phyloP scores from a whole-genome alignment of 2,329 filamentous ascomycete genomes.

The Epichloe sibirici region DNA sequence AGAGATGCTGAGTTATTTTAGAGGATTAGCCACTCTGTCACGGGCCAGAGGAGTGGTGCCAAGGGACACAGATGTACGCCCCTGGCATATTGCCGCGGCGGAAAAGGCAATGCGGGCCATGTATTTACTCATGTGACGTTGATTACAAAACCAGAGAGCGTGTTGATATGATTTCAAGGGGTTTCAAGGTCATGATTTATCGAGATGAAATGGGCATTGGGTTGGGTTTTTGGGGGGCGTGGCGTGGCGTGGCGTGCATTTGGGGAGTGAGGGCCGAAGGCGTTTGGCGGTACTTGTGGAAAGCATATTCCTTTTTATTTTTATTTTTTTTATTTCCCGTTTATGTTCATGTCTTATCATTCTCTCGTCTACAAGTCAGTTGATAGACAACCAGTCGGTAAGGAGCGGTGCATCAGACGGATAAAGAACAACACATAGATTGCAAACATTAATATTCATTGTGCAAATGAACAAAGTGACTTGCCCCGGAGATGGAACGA shows the following conservation, averaged over 20 bases:
- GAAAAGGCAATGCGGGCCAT: slow-evolving; percentile 56
- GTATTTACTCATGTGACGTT: slow-evolving; percentile 47
- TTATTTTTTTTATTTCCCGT: background rate
- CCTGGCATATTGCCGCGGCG: slow-evolving; percentile 66
- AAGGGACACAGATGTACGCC: slow-evolving; percentile 48
- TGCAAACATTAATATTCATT: background rate
- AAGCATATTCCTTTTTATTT: background rate
- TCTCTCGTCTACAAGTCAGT: too few species aligned
- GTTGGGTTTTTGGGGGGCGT: background rate
- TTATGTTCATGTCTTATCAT: background rate
- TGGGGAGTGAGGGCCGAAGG: background rate
- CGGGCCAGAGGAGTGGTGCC: slow-evolving; percentile 52
- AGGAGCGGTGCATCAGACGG: background rate
- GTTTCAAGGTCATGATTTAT: background rate
- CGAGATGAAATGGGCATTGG: background rate
- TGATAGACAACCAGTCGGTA: too few species aligned
- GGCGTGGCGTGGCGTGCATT: background rate
- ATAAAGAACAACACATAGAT: background rate
- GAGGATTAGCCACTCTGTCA: slow-evolving; percentile 56
- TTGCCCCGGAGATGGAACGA: too few species aligned
- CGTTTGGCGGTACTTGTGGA: background rate
- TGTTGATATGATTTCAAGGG: slow-evolving; percentile 5
- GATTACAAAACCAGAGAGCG: slow-evolving; percentile 8
- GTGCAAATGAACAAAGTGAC: too few species aligned
- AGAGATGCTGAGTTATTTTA: slow-evolving; percentile 59